These are phyloP conservation scores for Aspergillus coremiiformis DNA, from an alignment of 495 filamentous ascomycete genomes.

Conservation along the genomic window DNA sequence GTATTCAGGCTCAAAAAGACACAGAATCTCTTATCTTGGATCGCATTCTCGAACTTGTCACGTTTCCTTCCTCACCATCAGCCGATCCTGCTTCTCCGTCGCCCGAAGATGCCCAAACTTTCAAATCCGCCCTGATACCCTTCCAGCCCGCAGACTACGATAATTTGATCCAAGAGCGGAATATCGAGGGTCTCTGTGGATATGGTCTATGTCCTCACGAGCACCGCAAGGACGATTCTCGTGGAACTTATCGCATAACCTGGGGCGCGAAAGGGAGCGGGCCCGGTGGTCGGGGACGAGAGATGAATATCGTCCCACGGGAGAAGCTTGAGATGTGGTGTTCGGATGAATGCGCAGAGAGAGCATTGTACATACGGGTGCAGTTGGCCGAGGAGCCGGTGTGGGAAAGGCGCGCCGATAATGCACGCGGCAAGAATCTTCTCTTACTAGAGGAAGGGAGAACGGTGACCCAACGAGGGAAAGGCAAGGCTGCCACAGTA, in stretches of 20 bases:
- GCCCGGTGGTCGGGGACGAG: conserved; percentile 40
- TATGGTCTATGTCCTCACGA: conserved; percentile 67
- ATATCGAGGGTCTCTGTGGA: conserved; percentile 69
- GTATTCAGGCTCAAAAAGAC: conserved; percentile 69
- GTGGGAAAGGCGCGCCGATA: conserved; percentile 56
- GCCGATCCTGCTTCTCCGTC: conserved; percentile 54
- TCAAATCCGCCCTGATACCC: conserved; percentile 53
- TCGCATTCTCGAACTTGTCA: conserved; percentile 58
- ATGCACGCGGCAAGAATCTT: conserved; percentile 32
- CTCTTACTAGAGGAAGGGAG: conserved; percentile 48
- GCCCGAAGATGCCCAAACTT: conserved; percentile 42
- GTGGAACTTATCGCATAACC: conserved; percentile 43
- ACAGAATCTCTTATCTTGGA: conserved; percentile 64
- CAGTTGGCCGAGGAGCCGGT: conserved; percentile 74
- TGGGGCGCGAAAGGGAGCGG: conserved; percentile 44
- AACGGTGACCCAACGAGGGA: conserved; percentile 11
- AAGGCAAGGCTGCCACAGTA: conserved; percentile 10
- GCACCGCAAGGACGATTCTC: conserved; percentile 38
- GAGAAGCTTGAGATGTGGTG: conserved; percentile 83
- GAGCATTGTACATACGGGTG: conserved; percentile 75
- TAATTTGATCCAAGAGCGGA: conserved; percentile 76
- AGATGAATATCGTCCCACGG: conserved; percentile 53
- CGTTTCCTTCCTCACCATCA: conserved; percentile 44
- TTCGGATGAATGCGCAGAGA: conserved; percentile 64
- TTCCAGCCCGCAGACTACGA: conserved; percentile 87